These are phyloP conservation scores for Peniophora sp. DNA, from an alignment of 1,284 basidiomycete species.

Conservation along the genomic window DNA sequence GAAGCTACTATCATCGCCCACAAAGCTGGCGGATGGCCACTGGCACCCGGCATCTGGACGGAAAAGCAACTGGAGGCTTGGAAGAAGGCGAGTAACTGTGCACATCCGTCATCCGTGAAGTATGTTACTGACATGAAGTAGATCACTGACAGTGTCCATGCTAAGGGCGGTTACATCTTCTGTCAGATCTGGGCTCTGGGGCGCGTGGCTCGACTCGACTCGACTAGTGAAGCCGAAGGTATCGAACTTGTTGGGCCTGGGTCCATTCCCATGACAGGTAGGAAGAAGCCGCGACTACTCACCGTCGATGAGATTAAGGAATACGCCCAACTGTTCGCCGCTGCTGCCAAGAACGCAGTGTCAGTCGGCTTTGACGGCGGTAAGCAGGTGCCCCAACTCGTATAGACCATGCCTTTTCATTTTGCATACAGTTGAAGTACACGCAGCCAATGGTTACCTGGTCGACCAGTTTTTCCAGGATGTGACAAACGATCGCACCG, in stretches of 20 bases:
- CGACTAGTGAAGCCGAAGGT: slow-evolving; percentile 20
- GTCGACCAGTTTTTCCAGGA: slow-evolving; percentile 18
- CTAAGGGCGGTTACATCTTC: slow-evolving; percentile 31
- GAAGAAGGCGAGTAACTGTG: slow-evolving; percentile 28
- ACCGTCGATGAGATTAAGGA: slow-evolving; percentile 31
- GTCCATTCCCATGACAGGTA: slow-evolving; percentile 35
- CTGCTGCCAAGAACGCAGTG: slow-evolving; percentile 35
- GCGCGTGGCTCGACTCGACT: slow-evolving; percentile 23
- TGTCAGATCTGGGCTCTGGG: slow-evolving; percentile 45
- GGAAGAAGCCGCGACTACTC: slow-evolving; percentile 16
- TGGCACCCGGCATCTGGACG: slow-evolving; percentile 37
- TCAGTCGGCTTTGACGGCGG: slow-evolving; percentile 40
- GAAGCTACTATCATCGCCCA: slow-evolving; percentile 37
- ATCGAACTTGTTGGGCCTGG: slow-evolving; percentile 22
- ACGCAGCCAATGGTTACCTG: slow-evolving; percentile 22
- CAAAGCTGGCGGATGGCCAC: slow-evolving; percentile 26
- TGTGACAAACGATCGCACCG: slow-evolving; percentile 34
- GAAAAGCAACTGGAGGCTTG: slow-evolving; percentile 37
- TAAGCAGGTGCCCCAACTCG: too few relatives aligned
- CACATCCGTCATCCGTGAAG: not conserved
- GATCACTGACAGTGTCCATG: slow-evolving; percentile 6
- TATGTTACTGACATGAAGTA: not conserved
- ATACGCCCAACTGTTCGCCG: slow-evolving; percentile 28
- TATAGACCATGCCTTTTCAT: too few relatives aligned
- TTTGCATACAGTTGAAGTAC: slow-evolving; percentile 31